These are phyloP conservation scores for Candida montana DNA, from an alignment of 805 yeast species.

Conservation along the genomic window DNA sequence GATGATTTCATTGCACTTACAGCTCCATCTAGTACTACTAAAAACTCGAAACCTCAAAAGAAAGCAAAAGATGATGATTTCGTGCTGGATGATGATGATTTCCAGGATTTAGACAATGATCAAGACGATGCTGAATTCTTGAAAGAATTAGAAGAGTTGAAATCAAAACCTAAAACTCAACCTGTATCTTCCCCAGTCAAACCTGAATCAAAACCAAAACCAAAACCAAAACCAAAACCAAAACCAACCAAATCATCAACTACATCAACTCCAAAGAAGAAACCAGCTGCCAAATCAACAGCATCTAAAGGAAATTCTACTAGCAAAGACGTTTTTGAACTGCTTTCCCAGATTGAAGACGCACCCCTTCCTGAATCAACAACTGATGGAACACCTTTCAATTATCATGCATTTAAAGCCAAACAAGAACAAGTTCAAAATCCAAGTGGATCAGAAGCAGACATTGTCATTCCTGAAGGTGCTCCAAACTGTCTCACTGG, in stretches of 20 bases:
- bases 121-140: conserved; percentile 1
- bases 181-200: not conserved
- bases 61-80: conserved; percentile 14
- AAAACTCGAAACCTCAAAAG: too few species aligned
- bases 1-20: too few species aligned
- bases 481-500: conserved; percentile 84
- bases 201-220: not conserved
- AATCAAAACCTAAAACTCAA: not conserved
- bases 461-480: conserved; percentile 68
- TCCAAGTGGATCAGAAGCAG: conserved; percentile 30
- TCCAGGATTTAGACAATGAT: not conserved
- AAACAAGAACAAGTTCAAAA: conserved; percentile 27
- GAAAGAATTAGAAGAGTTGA: not conserved
- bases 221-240: not conserved
- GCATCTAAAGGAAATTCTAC: not conserved
- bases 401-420: conserved; percentile 54
- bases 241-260: not conserved
- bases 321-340: conserved; percentile 41
- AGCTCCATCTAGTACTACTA: too few species aligned
- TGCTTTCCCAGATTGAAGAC: conserved; percentile 64
- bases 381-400: conserved; percentile 37
- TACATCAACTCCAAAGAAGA: not conserved
- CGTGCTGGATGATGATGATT: conserved; percentile 23
- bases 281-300: not conserved
- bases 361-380: conserved; percentile 56